Percentiles rank a stretch among this genome's conserved stretches.
phyloP scores from a whole-genome alignment of 495 filamentous ascomycete genomes.

The Collariella sp. region DNA sequence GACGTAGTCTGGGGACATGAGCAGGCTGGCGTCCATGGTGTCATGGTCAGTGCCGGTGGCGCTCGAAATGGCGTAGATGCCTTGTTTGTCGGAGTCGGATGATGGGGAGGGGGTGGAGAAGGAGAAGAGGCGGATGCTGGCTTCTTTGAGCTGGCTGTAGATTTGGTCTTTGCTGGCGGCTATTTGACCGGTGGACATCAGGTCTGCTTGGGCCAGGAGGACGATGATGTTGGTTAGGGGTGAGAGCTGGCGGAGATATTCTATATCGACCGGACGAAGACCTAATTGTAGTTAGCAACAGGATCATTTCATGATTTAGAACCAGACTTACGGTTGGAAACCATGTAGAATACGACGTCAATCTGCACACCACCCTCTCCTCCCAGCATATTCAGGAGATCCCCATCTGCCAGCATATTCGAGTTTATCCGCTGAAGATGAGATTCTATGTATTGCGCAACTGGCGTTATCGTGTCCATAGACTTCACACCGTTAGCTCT shows the following conservation, averaged over 20 bases:
- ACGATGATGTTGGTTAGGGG: constrained; percentile 83
- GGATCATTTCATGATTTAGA: not conserved
- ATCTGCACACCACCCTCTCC: constrained; percentile 84
- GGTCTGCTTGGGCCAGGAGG: constrained; percentile 71
- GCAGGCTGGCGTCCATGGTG: constrained; percentile 85
- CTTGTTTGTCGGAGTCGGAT: constrained; percentile 23
- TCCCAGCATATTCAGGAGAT: constrained; percentile 71
- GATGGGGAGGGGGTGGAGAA: constrained; percentile 39
- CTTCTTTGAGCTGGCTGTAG: constrained; percentile 47
- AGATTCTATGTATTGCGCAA: constrained; percentile 66
- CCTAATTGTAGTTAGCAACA: constrained; percentile 34
- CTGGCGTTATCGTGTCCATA: constrained; percentile 56
- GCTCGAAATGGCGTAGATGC: constrained; percentile 77
- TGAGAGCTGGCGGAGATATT: constrained; percentile 65
- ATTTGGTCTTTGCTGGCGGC: constrained; percentile 54
- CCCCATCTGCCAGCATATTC: constrained; percentile 55
- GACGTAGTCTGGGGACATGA: constrained; percentile 92
- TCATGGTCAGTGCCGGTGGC: constrained; percentile 67
- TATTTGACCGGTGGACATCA: constrained; percentile 52
- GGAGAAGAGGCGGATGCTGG: constrained; percentile 59
- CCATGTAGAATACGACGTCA: constrained; percentile 78
- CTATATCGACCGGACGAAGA: constrained; percentile 63
- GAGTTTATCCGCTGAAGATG: constrained; percentile 59
- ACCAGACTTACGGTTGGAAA: constrained; percentile 42
- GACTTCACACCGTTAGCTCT: constrained; percentile 30